Evolutionary conservation across 169 alveolate species (phyloP).

Genomic region (Plasmodium relictum): DNA sequence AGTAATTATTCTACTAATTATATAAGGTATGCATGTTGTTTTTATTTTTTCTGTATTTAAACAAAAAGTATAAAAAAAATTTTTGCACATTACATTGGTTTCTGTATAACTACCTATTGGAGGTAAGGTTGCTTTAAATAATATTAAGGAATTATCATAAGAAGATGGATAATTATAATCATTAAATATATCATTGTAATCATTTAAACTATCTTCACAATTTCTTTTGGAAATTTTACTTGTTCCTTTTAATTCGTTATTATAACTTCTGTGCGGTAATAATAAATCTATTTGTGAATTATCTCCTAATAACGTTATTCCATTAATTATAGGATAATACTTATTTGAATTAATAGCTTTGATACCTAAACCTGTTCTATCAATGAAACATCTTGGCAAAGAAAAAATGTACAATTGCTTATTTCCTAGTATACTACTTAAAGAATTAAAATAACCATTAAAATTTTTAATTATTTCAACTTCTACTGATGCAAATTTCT

Average conservation of each 20-base stretch:
- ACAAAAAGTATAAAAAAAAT: slow-evolving; percentile 85
- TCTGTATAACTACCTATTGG: slow-evolving; percentile 88
- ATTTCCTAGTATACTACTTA: slow-evolving; percentile 76
- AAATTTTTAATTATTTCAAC: slow-evolving; percentile 71
- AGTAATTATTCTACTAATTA: slow-evolving; percentile 86
- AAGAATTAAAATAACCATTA: slow-evolving; percentile 73
- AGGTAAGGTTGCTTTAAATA: slow-evolving; percentile 83
- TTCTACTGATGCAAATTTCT: slow-evolving; percentile 71
- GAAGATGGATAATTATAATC: slow-evolving; percentile 61
- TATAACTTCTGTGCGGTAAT: slow-evolving; percentile 58
- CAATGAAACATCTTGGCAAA: slow-evolving; percentile 89
- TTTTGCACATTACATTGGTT: slow-evolving; percentile 81
- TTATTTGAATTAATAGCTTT: slow-evolving; percentile 82
- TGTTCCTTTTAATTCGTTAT: not conserved
- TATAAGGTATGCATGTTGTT: slow-evolving; percentile 85
- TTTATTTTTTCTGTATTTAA: slow-evolving; percentile 86
- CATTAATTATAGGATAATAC: slow-evolving; percentile 84
- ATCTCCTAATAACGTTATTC: slow-evolving; percentile 81
- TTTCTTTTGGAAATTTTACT: not conserved
- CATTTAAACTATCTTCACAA: not conserved
- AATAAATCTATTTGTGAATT: slow-evolving; percentile 73
- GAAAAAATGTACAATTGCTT: slow-evolving; percentile 80
- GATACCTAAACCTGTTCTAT: slow-evolving; percentile 89
- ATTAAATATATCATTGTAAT: slow-evolving; percentile 57
- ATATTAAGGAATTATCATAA: slow-evolving; percentile 38